Evolutionary conservation across 2,329 filamentous ascomycete species (phyloP), one percentile per base, ranked within the genome.

Genomic region (Epichloe sp.): DNA sequence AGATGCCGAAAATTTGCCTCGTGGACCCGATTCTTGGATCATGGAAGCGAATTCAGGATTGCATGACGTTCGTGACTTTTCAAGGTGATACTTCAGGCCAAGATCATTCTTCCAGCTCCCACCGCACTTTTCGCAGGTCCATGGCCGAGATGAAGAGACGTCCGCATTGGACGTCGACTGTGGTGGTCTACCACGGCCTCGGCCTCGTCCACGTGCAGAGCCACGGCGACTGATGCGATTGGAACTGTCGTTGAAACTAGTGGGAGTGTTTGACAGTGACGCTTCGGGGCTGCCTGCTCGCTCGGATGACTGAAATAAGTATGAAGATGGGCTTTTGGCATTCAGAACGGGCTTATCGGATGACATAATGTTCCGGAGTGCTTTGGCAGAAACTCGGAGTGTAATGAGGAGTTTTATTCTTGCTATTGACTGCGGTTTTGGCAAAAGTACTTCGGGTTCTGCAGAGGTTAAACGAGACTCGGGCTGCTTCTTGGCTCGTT

Each of bases 31-130:
- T 17, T 53, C 49, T 8, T 54, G 35, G 19, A 46, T 51, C 37
- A 54, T 51, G 15, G 52, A 40, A 8, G 44, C 54, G 38, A 64
- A 65, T 19, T 59, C 66, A 19, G 77, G 72, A 56, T 82, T 82
- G 58, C 78, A 82, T 14, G 68, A 21, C 3, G 74, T 74, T 53
- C 68, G 68, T 1, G 78, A 76, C 57, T 79, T 80, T 36, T 72
- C 73, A 14, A 75, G 62, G 54, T 82, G 78, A 58, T 82, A 82
- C 48, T 79, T 77, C 15, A 81, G 65, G 0, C 78, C 78, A 44
- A 77, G 66, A 36, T 75, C 68, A 48, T 81, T 81, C 60, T 79
- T 80, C 77, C 77, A 82, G 11, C 62, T 65, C 3, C 70, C 71
- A 10, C 71, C 71, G 53, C 78, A 82, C 43, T 71, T 75, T 10